Evolutionary conservation across 352 stramenopile species (phyloP).

Genomic region (Elongisporangium prolatum): DNA sequence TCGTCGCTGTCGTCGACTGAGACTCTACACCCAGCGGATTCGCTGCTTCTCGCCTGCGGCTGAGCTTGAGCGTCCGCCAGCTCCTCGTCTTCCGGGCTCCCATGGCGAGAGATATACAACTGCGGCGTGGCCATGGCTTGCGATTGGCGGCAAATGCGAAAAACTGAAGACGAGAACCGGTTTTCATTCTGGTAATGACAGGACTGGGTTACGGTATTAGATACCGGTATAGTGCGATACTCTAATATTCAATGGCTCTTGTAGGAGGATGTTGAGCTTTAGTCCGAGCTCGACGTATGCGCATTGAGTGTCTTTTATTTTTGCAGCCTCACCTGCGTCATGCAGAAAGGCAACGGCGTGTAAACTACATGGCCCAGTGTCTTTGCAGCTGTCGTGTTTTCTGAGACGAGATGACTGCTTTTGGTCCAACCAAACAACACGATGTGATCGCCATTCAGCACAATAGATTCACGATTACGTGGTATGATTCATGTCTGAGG

Average conservation of each 20-base stretch:
- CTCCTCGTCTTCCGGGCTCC: neutral
- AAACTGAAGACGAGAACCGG: neutral
- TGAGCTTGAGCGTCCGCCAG: neutral
- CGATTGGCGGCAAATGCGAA: neutral
- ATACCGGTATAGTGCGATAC: too few species aligned
- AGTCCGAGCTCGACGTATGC: neutral
- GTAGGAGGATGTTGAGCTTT: neutral
- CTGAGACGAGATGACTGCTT: neutral
- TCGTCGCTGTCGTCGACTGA: slow-evolving; percentile 15
- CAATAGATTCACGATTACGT: neutral
- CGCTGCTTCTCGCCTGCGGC: neutral
- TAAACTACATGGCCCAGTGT: neutral
- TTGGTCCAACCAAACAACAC: neutral
- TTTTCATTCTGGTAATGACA: neutral
- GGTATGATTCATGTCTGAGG: neutral
- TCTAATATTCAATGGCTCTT: too few species aligned
- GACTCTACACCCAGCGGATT: neutral
- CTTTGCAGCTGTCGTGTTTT: neutral
- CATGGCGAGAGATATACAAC: slow-evolving; percentile 1
- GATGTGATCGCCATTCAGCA: neutral
- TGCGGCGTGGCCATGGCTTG: neutral
- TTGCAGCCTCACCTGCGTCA: neutral
- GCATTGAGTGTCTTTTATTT: neutral
- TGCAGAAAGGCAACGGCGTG: neutral
- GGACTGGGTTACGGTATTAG: too few species aligned